Base-by-base conservation (phyloP, 805 yeast species). In the Lipomyces yamadae region DNA sequence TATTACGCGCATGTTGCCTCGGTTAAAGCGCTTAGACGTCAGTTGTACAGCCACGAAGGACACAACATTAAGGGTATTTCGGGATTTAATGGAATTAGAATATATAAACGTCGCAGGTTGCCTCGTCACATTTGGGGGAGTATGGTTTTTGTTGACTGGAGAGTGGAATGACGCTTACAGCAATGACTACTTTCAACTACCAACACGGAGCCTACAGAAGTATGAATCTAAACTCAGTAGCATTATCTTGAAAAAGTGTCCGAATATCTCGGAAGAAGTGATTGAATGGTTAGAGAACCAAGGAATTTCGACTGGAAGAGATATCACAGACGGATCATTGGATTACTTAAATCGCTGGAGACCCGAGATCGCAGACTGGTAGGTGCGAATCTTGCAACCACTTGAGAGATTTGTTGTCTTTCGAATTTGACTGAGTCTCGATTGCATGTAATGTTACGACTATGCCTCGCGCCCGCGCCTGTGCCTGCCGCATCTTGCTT, bases 61-160 rank as follows among this genome's bases (percentile, higher is more conserved):
- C 37, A 30, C 34, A n/a, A 18, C 52, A 8, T 7, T 63, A 55
- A n/a, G 50, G 13, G 45, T 34, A 15, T 35, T 63, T 33, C 24
- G 60, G 13, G 37, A 18, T 4, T n/a, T 58, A 29, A 7, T n/a
- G 24, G 42, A 48, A 2, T 34, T 63, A 29, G 62, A 63, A 32
- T 63, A 58, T 30, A 13, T 63, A 13, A 62, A 63, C 35, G 33
- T 63, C 2, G 58, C 66, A 2, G 66, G 66, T 4, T 57, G 62
- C 32, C 24, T 35, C 3, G 32, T 63, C 15, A 30, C 66, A 3
- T 24, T 59, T 2, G 18, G 45, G 4, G 66, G 66, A 1, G 18
- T 63, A 2, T 54, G 45, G 37, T 35, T 34, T 18, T n/a, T 63
- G 29, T 45, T 63, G n/a, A 34, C 56, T 4, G 62, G 62, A 10